phyloP scores from a whole-genome alignment of 345 rosid species.

The Sonneratia alba region DNA sequence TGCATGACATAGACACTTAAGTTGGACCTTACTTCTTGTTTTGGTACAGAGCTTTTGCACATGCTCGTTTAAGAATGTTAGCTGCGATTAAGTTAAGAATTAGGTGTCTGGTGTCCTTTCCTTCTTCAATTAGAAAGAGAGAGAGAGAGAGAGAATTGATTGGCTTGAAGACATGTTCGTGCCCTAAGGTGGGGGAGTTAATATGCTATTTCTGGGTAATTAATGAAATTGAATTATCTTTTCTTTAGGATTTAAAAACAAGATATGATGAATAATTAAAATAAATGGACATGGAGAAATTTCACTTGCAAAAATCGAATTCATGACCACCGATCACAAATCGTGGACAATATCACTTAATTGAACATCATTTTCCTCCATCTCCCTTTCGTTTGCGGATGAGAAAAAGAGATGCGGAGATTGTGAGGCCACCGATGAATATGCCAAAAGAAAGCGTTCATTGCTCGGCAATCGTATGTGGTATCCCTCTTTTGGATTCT shows the following conservation, averaged over 20 bases:
- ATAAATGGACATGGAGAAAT: no score
- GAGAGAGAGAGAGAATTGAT: not conserved
- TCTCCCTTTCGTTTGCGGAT: not conserved
- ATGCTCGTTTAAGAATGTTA: not conserved
- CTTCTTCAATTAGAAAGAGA: not conserved
- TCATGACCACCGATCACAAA: no score
- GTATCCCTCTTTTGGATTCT: not conserved
- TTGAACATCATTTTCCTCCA: no score
- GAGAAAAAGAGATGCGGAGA: not conserved
- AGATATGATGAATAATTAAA: no score
- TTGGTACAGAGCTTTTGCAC: not conserved
- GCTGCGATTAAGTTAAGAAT: not conserved
- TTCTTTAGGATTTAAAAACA: no score
- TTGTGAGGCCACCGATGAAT: not conserved
- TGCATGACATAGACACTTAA: not conserved
- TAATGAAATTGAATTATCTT: not conserved
- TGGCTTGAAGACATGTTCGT: not conserved
- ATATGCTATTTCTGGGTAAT: not conserved
- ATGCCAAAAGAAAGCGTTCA: not conserved
- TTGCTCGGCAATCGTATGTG: not conserved
- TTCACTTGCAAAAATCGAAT: no score
- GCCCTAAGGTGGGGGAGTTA: not conserved
- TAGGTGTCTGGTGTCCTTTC: not conserved
- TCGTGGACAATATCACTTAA: no score
- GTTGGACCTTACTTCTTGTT: not conserved